Evolutionary conservation across 768 basidiomycete genomes (phyloP), one percentile per base, ranked within the genome.

Genomic region (Termitomyces sp.): DNA sequence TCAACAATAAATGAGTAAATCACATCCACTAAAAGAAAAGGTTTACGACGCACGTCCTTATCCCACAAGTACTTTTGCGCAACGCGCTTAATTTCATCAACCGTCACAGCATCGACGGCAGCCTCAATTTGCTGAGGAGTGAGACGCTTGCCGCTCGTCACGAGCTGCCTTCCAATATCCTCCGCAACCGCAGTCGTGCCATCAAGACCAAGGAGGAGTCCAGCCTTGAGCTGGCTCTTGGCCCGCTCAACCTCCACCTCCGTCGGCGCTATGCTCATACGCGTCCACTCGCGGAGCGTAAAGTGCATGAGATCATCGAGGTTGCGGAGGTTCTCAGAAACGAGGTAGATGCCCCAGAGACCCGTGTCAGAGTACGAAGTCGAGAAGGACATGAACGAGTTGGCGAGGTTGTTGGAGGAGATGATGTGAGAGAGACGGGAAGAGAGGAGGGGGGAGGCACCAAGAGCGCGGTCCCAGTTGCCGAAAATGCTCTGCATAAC

Each of bases 341-440:
- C 92, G 55, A 97, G 76, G 81, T 99, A 98, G 74, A 98, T 93
- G 66, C 96, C 96, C 97, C 96, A 99, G 34, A 98, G 85, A 57
- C 97, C 97, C 20, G 95, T 98, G 73, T 99, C 97, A 6, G 94
- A 94, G 80, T 99, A 99, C 6, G 90, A 93, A 1, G 96, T 98
- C 18, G 94, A 96, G 87, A 98, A 99, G 54, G 90, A 92, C 92
- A 98, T 96, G 88, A 91, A 99, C 58, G 90, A 93, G 81, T 98
- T 99, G 68, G 97, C 97, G 69, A 98, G 92, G 81, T 92, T 91
- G 83, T 98, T 87, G 54, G 82, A 79, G 37, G 93, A 91, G 66
- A 98, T 81, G 72, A 94, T 89, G 73, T 95, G 90, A 26, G 90
- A 91, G 55, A 99, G 87, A 52, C 89, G 86, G 52, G 94, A 97